These are phyloP conservation scores for Xerocomellus intermedius DNA, from an alignment of 768 basidiomycete species.

Conservation along the genomic window DNA sequence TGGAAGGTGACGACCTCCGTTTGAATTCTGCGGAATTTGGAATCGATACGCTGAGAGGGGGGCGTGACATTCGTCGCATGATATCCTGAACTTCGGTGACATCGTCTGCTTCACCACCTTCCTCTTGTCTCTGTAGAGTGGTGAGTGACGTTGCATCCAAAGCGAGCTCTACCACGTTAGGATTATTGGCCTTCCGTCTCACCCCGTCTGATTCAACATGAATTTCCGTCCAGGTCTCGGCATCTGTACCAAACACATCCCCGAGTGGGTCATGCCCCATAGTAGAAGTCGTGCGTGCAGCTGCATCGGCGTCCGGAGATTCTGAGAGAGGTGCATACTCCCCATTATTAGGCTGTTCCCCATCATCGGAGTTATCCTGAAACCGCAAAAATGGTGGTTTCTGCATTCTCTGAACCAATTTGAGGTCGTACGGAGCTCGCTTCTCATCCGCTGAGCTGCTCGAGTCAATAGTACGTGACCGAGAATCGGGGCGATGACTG, in stretches of 20 bases:
- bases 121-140: conserved; percentile 23
- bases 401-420: conserved; percentile 49
- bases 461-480: conserved; percentile 22
- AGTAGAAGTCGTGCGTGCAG: conserved; percentile 38
- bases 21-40: conserved; percentile 40
- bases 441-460: conserved; percentile 27
- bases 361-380: conserved; percentile 23
- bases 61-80: conserved; percentile 40
- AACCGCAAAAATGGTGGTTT: conserved; percentile 35
- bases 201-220: conserved; percentile 34
- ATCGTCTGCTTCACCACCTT: conserved; percentile 34
- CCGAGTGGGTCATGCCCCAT: conserved; percentile 48
- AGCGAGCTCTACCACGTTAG: conserved; percentile 52
- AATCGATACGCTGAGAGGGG: conserved; percentile 34
- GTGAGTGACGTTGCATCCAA: conserved; percentile 44
- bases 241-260: conserved; percentile 67
- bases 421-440: conserved; percentile 47
- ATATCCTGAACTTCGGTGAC: conserved; percentile 36
- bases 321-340: conserved; percentile 32
- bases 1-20: conserved; percentile 37
- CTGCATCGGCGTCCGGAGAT: conserved; percentile 30
- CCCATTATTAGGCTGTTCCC: conserved; percentile 27
- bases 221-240: conserved; percentile 59
- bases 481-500: conserved; percentile 26
- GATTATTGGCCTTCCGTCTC: conserved; percentile 29